These are phyloP conservation scores for Lactarius sanguifluus DNA, from an alignment of 768 basidiomycete genomes.

Conservation along the genomic window DNA sequence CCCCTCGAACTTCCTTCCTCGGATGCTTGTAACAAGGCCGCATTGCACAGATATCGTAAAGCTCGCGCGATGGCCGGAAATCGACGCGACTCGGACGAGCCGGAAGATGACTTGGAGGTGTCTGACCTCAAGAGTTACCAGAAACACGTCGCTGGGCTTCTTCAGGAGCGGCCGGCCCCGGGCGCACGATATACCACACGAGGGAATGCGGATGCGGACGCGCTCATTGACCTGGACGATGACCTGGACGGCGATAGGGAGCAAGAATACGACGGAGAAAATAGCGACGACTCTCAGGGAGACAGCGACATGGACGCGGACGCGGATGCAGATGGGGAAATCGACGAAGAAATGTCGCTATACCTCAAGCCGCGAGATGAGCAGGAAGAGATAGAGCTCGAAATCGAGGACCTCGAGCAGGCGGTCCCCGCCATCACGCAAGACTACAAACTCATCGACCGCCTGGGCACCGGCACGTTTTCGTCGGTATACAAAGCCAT, in stretches of 20 bases:
- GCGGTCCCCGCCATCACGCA: slow-evolving; percentile 63
- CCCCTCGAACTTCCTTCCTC: slow-evolving; percentile 68
- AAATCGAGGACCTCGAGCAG: slow-evolving; percentile 70
- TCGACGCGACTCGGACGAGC: slow-evolving; percentile 51
- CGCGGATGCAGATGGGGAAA: slow-evolving; percentile 41
- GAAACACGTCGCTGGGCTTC: slow-evolving; percentile 48
- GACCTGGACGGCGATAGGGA: slow-evolving; percentile 53
- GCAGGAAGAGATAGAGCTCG: slow-evolving; percentile 66
- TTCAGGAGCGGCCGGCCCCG: slow-evolving; percentile 34
- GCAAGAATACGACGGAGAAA: slow-evolving; percentile 31
- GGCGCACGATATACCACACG: slow-evolving; percentile 20
- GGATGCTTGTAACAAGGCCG: slow-evolving; percentile 51
- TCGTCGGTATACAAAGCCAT: slow-evolving; percentile 99
- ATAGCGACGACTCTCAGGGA: slow-evolving; percentile 34
- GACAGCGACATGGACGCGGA: slow-evolving; percentile 32
- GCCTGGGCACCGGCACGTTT: slow-evolving; percentile 96
- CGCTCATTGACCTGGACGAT: slow-evolving; percentile 50
- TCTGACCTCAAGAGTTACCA: slow-evolving; percentile 50
- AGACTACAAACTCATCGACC: slow-evolving; percentile 81
- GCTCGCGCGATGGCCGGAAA: slow-evolving; percentile 37
- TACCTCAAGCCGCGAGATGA: slow-evolving; percentile 61
- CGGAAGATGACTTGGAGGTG: slow-evolving; percentile 39
- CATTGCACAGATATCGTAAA: slow-evolving; percentile 42
- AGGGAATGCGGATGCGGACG: slow-evolving; percentile 21
- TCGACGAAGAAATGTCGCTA: slow-evolving; percentile 63